Percentiles rank a stretch among this genome's conserved stretches.
Evolutionary conservation across 257 asterid genomes (phyloP).

Genomic region (Plantago ovata): DNA sequence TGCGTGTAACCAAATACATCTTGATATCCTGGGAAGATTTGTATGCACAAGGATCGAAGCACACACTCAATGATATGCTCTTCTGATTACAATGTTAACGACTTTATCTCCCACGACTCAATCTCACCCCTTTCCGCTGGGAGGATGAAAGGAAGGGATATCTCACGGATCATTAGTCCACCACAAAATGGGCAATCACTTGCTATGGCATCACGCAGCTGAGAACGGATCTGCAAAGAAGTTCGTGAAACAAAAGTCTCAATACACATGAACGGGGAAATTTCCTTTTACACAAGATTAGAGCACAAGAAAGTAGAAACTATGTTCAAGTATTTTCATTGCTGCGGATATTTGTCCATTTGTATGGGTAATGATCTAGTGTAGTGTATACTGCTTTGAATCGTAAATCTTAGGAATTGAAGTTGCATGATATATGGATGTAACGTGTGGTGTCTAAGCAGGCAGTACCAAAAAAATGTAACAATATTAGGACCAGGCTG

Average conservation of each 20-base stretch:
- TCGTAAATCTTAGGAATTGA: too few species aligned
- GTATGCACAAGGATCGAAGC: slow-evolving; percentile 7
- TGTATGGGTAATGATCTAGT: too few species aligned
- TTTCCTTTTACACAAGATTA: background rate
- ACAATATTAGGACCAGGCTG: background rate
- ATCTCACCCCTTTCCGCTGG: slow-evolving; percentile 57
- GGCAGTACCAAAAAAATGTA: too few species aligned
- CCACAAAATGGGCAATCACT: slow-evolving; percentile 97
- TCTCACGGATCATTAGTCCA: slow-evolving; percentile 83
- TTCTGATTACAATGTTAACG: slow-evolving; percentile 57
- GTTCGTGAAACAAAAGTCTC: slow-evolving; percentile 9
- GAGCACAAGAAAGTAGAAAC: too few species aligned
- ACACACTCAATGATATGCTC: slow-evolving; percentile 56
- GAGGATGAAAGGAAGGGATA: slow-evolving; percentile 70
- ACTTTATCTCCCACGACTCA: slow-evolving; percentile 76
- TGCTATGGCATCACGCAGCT: slow-evolving; percentile 82
- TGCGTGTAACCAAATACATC: background rate
- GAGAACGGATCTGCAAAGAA: slow-evolving; percentile 76
- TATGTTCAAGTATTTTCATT: too few species aligned
- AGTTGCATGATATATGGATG: too few species aligned
- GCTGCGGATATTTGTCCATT: too few species aligned
- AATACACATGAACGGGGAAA: background rate
- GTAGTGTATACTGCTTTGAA: too few species aligned
- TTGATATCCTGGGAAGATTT: slow-evolving; percentile 2
- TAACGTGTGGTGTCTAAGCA: too few species aligned